A percentile compares a stretch with the other conserved stretches of the same genome.
Conservation (phyloP, 2,329 filamentous ascomycete genomes). For the Canariomyces notabilis region DNA sequence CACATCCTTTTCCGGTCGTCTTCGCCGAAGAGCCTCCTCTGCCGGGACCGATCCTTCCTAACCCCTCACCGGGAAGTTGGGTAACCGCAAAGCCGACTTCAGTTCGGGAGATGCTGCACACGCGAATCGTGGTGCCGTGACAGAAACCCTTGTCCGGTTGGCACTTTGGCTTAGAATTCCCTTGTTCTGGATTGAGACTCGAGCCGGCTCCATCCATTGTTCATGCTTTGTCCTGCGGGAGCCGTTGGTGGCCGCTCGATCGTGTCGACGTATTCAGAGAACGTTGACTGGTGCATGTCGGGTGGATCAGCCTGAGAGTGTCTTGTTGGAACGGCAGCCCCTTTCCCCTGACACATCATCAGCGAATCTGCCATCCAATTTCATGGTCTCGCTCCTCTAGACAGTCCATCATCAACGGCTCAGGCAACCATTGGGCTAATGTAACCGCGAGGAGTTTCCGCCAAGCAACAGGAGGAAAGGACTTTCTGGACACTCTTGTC, state of each 20-base stretch:
- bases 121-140: too few relatives aligned
- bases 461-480: not conserved
- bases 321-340: too few relatives aligned
- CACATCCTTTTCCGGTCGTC: not conserved
- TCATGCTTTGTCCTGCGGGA: not conserved
- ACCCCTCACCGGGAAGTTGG: too few relatives aligned
- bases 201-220: too few relatives aligned
- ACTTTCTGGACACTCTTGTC: not conserved
- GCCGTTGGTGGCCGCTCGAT: not conserved
- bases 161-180: not conserved
- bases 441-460: not conserved
- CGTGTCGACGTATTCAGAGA: not conserved
- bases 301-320: not conserved
- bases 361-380: too few relatives aligned
- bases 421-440: not conserved
- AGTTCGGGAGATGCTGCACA: too few relatives aligned
- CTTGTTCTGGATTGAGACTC: too few relatives aligned
- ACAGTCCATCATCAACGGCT: not conserved
- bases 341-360: too few relatives aligned
- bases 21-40: constrained; percentile 3
- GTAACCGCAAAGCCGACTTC: too few relatives aligned
- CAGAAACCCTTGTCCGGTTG: not conserved
- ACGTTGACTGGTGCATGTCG: not conserved
- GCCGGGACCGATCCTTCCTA: not conserved
- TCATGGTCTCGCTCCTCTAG: not conserved